phyloP scores from a whole-genome alignment of 2,329 filamentous ascomycete species.

The Ilyonectria destructans region DNA sequence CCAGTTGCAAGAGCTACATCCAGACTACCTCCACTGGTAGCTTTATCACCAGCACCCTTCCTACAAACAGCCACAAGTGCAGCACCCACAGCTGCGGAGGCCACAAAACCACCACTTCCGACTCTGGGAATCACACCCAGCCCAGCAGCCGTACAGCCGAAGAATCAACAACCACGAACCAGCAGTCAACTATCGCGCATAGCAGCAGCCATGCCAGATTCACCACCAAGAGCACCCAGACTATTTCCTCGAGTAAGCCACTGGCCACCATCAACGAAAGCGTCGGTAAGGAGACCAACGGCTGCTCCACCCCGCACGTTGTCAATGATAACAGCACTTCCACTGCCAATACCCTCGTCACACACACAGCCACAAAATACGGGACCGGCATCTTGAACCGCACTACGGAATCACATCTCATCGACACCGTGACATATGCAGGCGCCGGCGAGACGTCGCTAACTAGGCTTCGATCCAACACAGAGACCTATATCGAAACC shows the following conservation, averaged over 20 bases:
- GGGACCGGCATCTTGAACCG: constrained; percentile 65
- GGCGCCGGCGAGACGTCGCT: constrained; percentile 26
- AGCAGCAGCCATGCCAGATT: too few relatives aligned
- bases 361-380: constrained; percentile 67
- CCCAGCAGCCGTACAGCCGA: too few relatives aligned
- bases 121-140: constrained; percentile 2
- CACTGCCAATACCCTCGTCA: constrained; percentile 66
- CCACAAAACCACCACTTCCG: constrained; percentile 41
- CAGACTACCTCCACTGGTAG: too few relatives aligned
- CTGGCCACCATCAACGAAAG: constrained; percentile 26
- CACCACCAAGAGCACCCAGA: too few relatives aligned
- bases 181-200: too few relatives aligned
- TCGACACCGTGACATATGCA: constrained; percentile 66
- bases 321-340: constrained; percentile 63
- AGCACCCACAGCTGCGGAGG: constrained; percentile 8
- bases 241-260: too few relatives aligned
- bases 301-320: constrained; percentile 39
- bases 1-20: too few relatives aligned
- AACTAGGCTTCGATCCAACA: too few relatives aligned
- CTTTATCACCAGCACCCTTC: too few relatives aligned
- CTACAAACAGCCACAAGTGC: too few relatives aligned
- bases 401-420: constrained; percentile 58
- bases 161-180: too few relatives aligned
- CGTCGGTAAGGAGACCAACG: constrained; percentile 29
- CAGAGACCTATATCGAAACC: constrained; percentile 23